Base-by-base conservation (phyloP, 768 basidiomycete species). In the Tulasnella sp. region DNA sequence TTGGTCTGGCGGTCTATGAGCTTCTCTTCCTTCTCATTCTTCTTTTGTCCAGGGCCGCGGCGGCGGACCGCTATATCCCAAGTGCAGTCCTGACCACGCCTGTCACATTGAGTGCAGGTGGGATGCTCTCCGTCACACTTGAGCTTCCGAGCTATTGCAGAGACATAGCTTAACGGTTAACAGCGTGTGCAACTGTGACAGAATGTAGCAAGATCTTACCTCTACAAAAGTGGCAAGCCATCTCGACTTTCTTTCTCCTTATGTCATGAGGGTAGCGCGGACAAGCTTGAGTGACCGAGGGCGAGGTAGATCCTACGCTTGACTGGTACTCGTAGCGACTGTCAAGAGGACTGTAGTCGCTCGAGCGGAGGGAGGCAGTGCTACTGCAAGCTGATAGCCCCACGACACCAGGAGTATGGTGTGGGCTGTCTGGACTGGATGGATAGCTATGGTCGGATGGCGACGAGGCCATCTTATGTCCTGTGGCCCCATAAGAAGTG, bases 81-180 rank as follows among this genome's bases (percentile, higher is more conserved):
- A 69, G 82, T 85, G 74, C 88, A 91, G 45, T 78, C 75, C 68
- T 90, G 75, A 44, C 79, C 78, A 64, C 88, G 76, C 61, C 85
- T 84, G 60, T 83, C 80, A 70, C 88, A 91, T 71, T 87, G 88
- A 55, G 84, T 81, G 68, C 88, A 91, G 25, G 83, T 78, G 29
- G 88, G 88, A 66, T 87, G 86, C n/a, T 77, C 84, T 42, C 88
- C 88, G 69, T 91, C 88, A 65, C 88, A 91, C 68, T 87, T 84
- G 19, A 88, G 91, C 74, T 91, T 91, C 61, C 88, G 88, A 34
- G 87, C 88, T 89, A 62, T 29, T 12, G 42, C 30, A 53, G 27
- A 34, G 38, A 22, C 19, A 29, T 60, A 24, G 2, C 8, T 22
- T 17, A 25, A 25, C n/a, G 31, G 21, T 3, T n/a, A 17, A 30